Evolutionary conservation across 2,329 filamentous ascomycete genomes (phyloP), one percentile per base, ranked within the genome.

Genomic region (Exophiala bonariae): DNA sequence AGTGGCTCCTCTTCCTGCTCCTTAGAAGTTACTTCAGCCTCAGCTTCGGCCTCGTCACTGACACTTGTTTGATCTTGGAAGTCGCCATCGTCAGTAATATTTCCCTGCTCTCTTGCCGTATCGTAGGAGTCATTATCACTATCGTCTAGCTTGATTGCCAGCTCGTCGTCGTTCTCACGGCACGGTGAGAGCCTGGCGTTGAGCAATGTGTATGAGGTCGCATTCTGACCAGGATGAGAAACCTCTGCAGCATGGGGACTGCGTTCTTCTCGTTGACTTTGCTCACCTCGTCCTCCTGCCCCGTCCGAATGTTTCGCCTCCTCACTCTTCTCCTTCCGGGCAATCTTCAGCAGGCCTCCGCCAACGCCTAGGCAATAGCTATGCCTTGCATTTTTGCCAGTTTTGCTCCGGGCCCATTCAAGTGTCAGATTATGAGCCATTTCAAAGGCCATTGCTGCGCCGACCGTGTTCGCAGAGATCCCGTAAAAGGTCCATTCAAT

Each of bases 321-420:
- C 19, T 57, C 50, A 34, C 40, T 31, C 36, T 60, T 52, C 41
- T 58, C 55, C 20, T 55, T 36, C 16, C 50, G 49, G 11, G 55
- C 57, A 39, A 59, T 50, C 18, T 43, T 16, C 13, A 44, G 17
- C 14, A 61, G 48, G 11, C 59, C 57, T 35, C 52, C 44, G 13
- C 52, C 54, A 11, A 59, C 50, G 18, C 58, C 57, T 11, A 59
- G 41, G 41, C 57, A 53, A 34, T 61, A 62, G 41, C 57, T 61
- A 18, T 47, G 40, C 16, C 51, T 48, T 6, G 49, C 28, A 9
- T 47, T 44, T 13, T 54, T 52, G 3, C 57, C 49, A 33, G 50
- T 57, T 18, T 59, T 54, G n/a, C 28, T 38, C 39, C 46, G 47
- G 3, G 56, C 50, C 57, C 58, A 61, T 18, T 56, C 49, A 23